Evolutionary conservation across 2,329 filamentous ascomycete genomes (phyloP).

Genomic region (Sporothrix globosa): DNA sequence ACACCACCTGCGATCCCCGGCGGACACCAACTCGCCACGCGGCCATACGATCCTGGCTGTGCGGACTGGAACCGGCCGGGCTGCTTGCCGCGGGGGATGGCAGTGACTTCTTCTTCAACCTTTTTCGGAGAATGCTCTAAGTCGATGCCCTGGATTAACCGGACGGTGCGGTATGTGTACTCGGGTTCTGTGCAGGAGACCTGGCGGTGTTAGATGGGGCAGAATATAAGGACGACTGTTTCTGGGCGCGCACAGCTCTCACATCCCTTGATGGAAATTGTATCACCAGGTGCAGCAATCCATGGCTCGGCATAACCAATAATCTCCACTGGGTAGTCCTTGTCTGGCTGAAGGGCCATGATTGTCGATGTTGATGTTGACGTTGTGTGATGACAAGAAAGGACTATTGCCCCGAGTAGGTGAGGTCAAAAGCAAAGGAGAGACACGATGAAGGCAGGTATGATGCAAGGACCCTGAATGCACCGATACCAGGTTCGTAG

Average conservation of each 20-base stretch:
- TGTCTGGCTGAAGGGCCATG: slow-evolving; percentile 15
- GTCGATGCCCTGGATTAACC: not conserved
- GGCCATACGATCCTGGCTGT: not conserved
- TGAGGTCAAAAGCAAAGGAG: not conserved
- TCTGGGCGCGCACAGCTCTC: not conserved
- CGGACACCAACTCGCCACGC: not conserved
- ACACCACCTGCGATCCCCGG: not conserved
- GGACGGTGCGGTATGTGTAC: slow-evolving; percentile 14
- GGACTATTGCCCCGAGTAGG: not conserved
- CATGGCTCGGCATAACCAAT: slow-evolving; percentile 8
- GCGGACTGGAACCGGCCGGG: not conserved
- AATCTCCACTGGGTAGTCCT: not conserved
- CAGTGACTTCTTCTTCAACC: not conserved
- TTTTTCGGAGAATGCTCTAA: not conserved
- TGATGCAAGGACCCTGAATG: not conserved
- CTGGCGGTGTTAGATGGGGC: not conserved
- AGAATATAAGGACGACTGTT: not conserved
- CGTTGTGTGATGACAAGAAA: not conserved
- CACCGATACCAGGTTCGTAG: not conserved
- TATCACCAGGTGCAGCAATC: slow-evolving; percentile 4
- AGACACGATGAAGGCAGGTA: not conserved
- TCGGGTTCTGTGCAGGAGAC: slow-evolving; percentile 14
- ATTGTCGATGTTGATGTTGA: not conserved
- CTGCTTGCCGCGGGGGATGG: not conserved
- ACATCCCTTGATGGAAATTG: not conserved